phyloP scores from a whole-genome alignment of 371 early-diverging fungal genomes.

The Mortierella sp. region DNA sequence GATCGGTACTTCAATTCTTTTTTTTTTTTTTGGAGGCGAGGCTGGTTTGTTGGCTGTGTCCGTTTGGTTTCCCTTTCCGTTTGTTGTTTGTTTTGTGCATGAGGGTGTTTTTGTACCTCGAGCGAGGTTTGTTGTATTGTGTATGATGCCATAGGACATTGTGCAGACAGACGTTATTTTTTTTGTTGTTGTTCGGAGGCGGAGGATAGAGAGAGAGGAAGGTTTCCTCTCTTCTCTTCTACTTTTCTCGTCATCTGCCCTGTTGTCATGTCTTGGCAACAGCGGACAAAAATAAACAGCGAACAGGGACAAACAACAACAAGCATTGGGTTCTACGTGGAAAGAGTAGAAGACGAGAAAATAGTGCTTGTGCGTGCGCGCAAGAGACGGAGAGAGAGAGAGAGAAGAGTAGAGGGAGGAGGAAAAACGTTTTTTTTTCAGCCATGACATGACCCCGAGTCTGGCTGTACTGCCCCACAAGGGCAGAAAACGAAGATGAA shows the following conservation, averaged over 20 bases:
- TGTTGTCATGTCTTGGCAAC: slow-evolving; percentile 3
- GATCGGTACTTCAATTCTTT: background rate
- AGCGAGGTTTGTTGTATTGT: background rate
- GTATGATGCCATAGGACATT: slow-evolving; percentile 4
- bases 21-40: background rate
- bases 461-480: background rate
- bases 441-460: background rate
- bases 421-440: background rate
- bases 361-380: background rate
- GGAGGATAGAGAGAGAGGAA: background rate
- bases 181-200: background rate
- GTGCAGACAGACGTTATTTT: background rate
- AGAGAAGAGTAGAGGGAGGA: background rate
- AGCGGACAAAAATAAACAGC: background rate
- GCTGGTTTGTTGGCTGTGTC: background rate
- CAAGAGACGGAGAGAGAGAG: too few relatives aligned
- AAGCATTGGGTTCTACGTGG: background rate
- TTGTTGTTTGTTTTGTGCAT: background rate
- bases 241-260: background rate
- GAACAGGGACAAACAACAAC: background rate
- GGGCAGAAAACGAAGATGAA: background rate
- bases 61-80: background rate
- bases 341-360: background rate
- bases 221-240: background rate
- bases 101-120: too few relatives aligned